These are phyloP conservation scores for Trichoderma oligosporum DNA, from an alignment of 2,329 filamentous ascomycete species.

Conservation along the genomic window DNA sequence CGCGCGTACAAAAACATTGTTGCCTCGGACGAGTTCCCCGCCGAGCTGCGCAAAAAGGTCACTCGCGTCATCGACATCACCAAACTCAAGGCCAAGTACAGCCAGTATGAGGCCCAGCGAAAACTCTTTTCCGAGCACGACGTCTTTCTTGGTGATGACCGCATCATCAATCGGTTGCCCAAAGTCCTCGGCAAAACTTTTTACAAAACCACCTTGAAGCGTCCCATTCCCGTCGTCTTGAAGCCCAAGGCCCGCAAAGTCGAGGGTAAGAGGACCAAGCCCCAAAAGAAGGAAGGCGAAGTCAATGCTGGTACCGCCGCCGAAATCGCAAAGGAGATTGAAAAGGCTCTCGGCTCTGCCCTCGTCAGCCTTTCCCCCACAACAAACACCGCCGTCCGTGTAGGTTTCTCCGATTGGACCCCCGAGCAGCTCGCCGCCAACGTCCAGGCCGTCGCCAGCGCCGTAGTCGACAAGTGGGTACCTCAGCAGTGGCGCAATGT, in stretches of 20 bases:
- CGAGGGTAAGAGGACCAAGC: constrained; percentile 55
- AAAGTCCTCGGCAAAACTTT: constrained; percentile 85
- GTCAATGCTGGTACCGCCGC: constrained; percentile 52
- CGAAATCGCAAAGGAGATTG: constrained; percentile 75
- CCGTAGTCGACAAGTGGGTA: constrained; percentile 73
- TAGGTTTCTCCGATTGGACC: constrained; percentile 72
- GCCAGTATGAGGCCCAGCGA: constrained; percentile 80
- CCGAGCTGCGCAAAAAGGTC: constrained; percentile 62
- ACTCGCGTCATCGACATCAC: constrained; percentile 74
- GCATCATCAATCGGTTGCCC: constrained; percentile 72
- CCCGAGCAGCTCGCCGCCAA: constrained; percentile 77
- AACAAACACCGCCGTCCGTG: constrained; percentile 73
- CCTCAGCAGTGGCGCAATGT: constrained; percentile 86
- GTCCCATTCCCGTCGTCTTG: constrained; percentile 79
- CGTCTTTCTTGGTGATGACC: constrained; percentile 87
- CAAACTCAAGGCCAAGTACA: constrained; percentile 79
- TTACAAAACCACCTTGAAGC: constrained; percentile 77
- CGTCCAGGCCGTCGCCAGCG: constrained; percentile 64
- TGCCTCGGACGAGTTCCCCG: constrained; percentile 67
- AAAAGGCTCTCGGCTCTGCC: constrained; percentile 71
- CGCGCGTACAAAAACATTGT: constrained; percentile 87
- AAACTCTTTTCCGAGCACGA: constrained; percentile 85
- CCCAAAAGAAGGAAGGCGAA: constrained; percentile 48
- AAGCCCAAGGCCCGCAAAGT: constrained; percentile 58
- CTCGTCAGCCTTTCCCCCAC: constrained; percentile 76